These are phyloP conservation scores for Stachybotrys chartarum DNA, from an alignment of 2,329 filamentous ascomycete species.

Conservation along the genomic window DNA sequence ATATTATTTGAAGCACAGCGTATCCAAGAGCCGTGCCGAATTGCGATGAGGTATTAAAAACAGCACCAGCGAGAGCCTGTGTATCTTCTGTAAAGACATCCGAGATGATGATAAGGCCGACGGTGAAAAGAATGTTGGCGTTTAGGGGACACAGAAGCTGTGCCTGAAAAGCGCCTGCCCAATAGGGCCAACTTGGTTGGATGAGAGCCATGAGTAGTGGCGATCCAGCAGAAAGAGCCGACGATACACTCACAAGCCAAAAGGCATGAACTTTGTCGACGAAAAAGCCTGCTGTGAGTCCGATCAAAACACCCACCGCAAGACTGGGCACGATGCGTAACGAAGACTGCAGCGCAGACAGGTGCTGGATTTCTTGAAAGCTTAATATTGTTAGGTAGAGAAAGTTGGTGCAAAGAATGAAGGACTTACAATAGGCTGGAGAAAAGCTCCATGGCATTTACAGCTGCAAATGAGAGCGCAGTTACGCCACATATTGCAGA, in stretches of 20 bases:
- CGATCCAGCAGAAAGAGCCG: constrained; percentile 33
- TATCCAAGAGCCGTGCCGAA: constrained; percentile 46
- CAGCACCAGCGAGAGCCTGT: constrained; percentile 52
- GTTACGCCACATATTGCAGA: constrained; percentile 46
- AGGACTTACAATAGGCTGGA: constrained; percentile 38
- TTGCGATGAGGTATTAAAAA: constrained; percentile 53
- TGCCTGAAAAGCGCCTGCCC: constrained; percentile 37
- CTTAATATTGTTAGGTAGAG: constrained; percentile 17
- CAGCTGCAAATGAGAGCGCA: constrained; percentile 34
- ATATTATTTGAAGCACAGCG: constrained; percentile 38
- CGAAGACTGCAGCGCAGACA: constrained; percentile 36
- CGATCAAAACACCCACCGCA: constrained; percentile 33
- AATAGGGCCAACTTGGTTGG: constrained; percentile 41
- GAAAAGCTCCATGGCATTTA: constrained; percentile 40
- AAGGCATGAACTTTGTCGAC: constrained; percentile 32
- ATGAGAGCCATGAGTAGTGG: constrained; percentile 50
- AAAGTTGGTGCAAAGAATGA: neutral
- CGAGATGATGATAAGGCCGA: constrained; percentile 46
- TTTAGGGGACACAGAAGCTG: constrained; percentile 34
- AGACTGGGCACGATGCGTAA: constrained; percentile 38
- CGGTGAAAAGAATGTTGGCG: constrained; percentile 45
- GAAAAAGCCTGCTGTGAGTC: constrained; percentile 36
- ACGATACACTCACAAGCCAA: constrained; percentile 30
- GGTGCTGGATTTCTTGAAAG: constrained; percentile 42
- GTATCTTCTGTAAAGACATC: constrained; percentile 48